A percentile compares a stretch with the other conserved stretches of the same genome.
Conservation (phyloP, 768 basidiomycete genomes). For the Russula griseocarnosa region DNA sequence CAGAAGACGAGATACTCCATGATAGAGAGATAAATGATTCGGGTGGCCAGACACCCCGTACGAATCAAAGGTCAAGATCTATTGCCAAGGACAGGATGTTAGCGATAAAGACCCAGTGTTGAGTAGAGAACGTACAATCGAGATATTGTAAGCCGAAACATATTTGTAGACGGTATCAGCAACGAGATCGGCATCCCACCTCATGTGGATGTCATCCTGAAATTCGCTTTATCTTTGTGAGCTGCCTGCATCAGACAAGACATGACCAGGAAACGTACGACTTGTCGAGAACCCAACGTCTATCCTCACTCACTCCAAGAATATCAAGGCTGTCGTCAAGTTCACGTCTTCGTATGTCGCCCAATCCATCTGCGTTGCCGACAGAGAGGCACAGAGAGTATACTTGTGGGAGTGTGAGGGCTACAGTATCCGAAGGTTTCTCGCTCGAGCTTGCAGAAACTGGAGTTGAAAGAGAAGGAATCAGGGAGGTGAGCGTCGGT, state of each 20-base stretch:
- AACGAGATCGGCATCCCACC: conserved; percentile 62
- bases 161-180: conserved; percentile 56
- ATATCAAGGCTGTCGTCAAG: conserved; percentile 58
- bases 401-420: conserved; percentile 35
- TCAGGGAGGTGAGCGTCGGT: conserved; percentile 67
- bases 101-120: not conserved
- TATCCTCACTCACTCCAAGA: conserved; percentile 55
- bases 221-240: conserved; percentile 47
- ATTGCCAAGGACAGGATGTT: conserved; percentile 28
- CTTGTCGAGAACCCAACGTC: conserved; percentile 61
- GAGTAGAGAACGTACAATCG: conserved; percentile 46
- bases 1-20: conserved; percentile 49
- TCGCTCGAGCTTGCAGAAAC: not conserved
- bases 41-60: conserved; percentile 79
- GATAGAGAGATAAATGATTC: conserved; percentile 73
- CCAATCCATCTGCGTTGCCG: conserved; percentile 79
- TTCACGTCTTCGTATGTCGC: conserved; percentile 55
- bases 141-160: conserved; percentile 54
- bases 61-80: conserved; percentile 86
- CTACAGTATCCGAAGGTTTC: not conserved
- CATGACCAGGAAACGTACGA: conserved; percentile 42
- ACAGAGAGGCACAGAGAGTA: conserved; percentile 70
- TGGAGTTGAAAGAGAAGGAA: conserved; percentile 6
- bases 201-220: conserved; percentile 65
- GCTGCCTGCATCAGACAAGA: conserved; percentile 18